A percentile compares a stretch with the other conserved stretches of the same genome.
phyloP scores from a whole-genome alignment of 208 protist genomes.

The Angomonas deanei region DNA sequence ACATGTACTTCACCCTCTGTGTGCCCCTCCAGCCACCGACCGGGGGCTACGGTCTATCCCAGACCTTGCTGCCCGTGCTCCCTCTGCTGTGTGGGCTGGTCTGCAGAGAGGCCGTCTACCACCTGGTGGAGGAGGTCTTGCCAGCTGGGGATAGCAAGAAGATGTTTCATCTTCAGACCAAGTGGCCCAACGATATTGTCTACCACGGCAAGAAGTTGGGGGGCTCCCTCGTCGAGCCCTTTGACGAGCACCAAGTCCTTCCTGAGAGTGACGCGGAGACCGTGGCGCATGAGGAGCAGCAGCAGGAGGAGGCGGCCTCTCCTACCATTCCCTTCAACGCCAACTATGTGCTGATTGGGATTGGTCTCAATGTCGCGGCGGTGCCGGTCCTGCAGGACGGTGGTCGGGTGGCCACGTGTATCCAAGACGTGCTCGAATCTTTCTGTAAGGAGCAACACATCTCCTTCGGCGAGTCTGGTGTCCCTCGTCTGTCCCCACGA shows the following conservation, averaged over 20 bases:
- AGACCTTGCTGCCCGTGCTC: constrained; percentile 40
- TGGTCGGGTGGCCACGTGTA: constrained; percentile 28
- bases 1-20: constrained; percentile 71
- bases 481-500: constrained; percentile 1
- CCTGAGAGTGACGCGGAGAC: background rate
- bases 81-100: constrained; percentile 53
- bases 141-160: background rate
- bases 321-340: background rate
- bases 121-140: constrained; percentile 18
- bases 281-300: background rate
- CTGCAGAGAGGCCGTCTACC: constrained; percentile 29
- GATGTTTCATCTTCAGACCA: constrained; percentile 20
- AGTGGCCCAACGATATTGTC: constrained; percentile 84
- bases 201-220: constrained; percentile 56
- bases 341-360: constrained; percentile 42
- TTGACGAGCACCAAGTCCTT: background rate
- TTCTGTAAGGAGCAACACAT: constrained; percentile 7
- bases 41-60: background rate
- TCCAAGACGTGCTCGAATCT: constrained; percentile 27
- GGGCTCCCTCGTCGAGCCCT: constrained; percentile 50
- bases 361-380: constrained; percentile 58
- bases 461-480: background rate
- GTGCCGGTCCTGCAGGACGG: constrained; percentile 41
- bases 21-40: constrained; percentile 46
- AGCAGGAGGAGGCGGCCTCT: background rate